Evolutionary conservation across 305 asterid species (phyloP).

Genomic region (Coffea humblotiana): DNA sequence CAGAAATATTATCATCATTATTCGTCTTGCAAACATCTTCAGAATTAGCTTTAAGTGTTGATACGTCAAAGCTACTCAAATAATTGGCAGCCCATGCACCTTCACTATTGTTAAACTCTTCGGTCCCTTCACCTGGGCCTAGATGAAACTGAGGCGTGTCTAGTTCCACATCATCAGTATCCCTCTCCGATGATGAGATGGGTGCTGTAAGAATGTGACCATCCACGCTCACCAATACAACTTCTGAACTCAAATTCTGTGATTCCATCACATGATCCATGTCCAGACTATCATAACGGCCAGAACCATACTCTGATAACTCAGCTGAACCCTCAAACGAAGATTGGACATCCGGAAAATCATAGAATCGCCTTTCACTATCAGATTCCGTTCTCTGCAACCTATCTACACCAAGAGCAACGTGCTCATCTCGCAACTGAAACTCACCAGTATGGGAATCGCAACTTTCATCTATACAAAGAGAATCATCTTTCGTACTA

Average conservation of each 20-base stretch:
- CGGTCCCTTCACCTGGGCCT: slow-evolving; percentile 63
- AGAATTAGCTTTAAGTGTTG: slow-evolving; percentile 28
- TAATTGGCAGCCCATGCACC: slow-evolving; percentile 48
- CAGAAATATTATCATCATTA: slow-evolving; percentile 26
- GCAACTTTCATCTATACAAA: slow-evolving; percentile 33
- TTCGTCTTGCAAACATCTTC: slow-evolving; percentile 23
- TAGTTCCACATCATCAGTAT: slow-evolving; percentile 52
- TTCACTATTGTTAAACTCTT: slow-evolving; percentile 41
- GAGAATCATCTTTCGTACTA: slow-evolving; percentile 33
- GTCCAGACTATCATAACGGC: slow-evolving; percentile 56
- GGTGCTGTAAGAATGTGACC: slow-evolving; percentile 87
- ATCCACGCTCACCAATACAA: slow-evolving; percentile 81
- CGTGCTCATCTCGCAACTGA: slow-evolving; percentile 61
- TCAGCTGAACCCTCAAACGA: slow-evolving; percentile 60
- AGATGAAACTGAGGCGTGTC: slow-evolving; percentile 66
- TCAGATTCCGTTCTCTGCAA: slow-evolving; percentile 76
- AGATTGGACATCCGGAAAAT: slow-evolving; percentile 66
- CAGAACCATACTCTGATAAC: slow-evolving; percentile 61
- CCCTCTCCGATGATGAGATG: slow-evolving; percentile 55
- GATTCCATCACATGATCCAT: slow-evolving; percentile 56
- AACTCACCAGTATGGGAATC: slow-evolving; percentile 39
- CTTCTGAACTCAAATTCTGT: slow-evolving; percentile 60
- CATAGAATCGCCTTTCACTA: slow-evolving; percentile 59
- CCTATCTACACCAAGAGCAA: slow-evolving; percentile 57
- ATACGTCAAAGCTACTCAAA: slow-evolving; percentile 32